phyloP scores from a whole-genome alignment of 306 rosid species.

The Sechiopsis laciniata region DNA sequence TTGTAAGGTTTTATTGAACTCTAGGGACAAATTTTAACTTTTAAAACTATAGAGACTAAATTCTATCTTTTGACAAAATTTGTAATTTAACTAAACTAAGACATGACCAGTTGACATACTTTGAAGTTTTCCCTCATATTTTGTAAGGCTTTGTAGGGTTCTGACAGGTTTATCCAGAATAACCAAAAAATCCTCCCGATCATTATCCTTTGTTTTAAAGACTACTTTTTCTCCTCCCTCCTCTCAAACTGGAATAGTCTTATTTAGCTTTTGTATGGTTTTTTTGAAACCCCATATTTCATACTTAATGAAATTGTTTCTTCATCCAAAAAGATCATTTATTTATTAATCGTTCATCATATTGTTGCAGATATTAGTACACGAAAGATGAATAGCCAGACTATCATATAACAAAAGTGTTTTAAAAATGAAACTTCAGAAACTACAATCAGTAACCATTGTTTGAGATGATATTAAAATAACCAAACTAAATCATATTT shows the following conservation, averaged over 20 bases:
- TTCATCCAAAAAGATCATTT: too few relatives aligned
- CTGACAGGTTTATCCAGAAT: not conserved
- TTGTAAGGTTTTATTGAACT: too few relatives aligned
- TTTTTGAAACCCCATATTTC: too few relatives aligned
- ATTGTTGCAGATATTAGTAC: not conserved
- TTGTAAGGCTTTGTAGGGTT: not conserved
- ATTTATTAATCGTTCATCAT: not conserved
- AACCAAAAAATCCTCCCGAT: not conserved
- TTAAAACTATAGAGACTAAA: too few relatives aligned
- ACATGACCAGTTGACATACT: not conserved
- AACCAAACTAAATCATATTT: not conserved
- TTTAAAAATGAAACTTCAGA: not conserved
- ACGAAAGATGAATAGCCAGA: not conserved
- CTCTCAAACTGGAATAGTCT: too few relatives aligned
- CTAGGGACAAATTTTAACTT: too few relatives aligned
- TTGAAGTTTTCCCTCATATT: not conserved
- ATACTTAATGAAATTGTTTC: too few relatives aligned
- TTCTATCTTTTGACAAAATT: too few relatives aligned
- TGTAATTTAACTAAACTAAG: not conserved
- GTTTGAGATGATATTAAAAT: not conserved
- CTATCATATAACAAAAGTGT: not conserved
- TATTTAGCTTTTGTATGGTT: too few relatives aligned
- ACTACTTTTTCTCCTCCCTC: too few relatives aligned
- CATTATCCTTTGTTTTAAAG: too few relatives aligned
- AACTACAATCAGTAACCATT: not conserved